A percentile compares a stretch with the other conserved stretches of the same genome.
Conservation (phyloP, 2,329 filamentous ascomycete genomes). For the Pseudogymnoascus verrucosus region DNA sequence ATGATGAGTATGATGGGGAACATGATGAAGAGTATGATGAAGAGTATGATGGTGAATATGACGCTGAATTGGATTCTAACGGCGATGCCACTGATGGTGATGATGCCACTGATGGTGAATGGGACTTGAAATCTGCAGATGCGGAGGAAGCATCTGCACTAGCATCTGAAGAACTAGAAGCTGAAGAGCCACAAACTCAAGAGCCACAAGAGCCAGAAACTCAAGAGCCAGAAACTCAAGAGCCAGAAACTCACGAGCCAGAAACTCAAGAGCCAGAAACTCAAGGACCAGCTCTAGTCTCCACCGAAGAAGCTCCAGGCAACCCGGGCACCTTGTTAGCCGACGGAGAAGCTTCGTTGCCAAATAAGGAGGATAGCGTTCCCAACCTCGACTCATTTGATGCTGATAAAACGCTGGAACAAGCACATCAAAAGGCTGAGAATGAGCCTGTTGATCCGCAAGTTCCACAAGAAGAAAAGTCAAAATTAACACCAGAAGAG, state of each 20-base stretch:
- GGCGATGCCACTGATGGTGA: background rate
- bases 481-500: background rate
- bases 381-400: background rate
- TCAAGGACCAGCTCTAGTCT: background rate
- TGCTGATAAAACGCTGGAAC: background rate
- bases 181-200: background rate
- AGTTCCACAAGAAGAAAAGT: background rate
- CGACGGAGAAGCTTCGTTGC: background rate
- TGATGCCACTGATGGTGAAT: background rate
- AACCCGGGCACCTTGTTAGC: background rate
- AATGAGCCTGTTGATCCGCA: background rate
- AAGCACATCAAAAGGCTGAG: background rate
- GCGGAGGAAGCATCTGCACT: background rate
- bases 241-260: background rate
- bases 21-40: background rate
- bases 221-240: background rate
- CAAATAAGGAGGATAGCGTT: background rate
- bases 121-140: background rate
- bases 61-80: background rate
- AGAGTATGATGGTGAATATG: too few relatives aligned
- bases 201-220: background rate
- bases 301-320: background rate
- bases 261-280: background rate
- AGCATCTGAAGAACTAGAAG: background rate
- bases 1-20: background rate